Evolutionary conservation across 345 rosid species (phyloP).

Genomic region (Gossypium rotundifolium): DNA sequence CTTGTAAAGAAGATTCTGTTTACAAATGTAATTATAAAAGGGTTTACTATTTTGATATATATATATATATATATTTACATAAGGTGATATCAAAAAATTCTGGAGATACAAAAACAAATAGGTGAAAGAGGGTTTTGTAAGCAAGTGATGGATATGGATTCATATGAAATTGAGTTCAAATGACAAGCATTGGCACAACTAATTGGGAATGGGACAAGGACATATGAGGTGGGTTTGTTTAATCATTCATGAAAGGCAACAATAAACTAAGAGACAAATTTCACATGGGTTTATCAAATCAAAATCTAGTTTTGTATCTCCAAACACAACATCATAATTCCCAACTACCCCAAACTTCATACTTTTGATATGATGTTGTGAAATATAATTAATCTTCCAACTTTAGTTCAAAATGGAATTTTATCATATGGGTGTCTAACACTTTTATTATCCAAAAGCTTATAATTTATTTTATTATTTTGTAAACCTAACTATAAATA

Average conservation of each 20-base stretch:
- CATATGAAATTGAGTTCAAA: not conserved
- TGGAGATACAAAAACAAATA: not conserved
- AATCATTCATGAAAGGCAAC: conserved; percentile 7
- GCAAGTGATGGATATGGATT: not conserved
- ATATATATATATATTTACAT: no score
- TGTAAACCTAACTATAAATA: no score
- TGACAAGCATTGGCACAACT: not conserved
- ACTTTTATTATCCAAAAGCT: no score
- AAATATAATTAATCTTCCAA: not conserved
- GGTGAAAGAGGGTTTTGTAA: not conserved
- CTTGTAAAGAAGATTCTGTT: no score
- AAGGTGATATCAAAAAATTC: no score
- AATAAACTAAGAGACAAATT: not conserved
- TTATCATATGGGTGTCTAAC: no score
- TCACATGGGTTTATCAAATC: conserved; percentile 12
- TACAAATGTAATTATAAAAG: no score
- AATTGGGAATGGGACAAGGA: not conserved
- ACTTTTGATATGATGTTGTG: not conserved
- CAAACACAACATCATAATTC: not conserved
- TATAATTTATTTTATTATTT: no score
- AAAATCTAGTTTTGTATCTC: not conserved
- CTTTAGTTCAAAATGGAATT: not conserved
- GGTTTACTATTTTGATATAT: no score
- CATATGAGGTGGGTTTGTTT: not conserved
- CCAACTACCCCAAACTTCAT: not conserved